Base-by-base conservation (phyloP, 768 basidiomycete genomes). In the Dacryopinax spathularia region DNA sequence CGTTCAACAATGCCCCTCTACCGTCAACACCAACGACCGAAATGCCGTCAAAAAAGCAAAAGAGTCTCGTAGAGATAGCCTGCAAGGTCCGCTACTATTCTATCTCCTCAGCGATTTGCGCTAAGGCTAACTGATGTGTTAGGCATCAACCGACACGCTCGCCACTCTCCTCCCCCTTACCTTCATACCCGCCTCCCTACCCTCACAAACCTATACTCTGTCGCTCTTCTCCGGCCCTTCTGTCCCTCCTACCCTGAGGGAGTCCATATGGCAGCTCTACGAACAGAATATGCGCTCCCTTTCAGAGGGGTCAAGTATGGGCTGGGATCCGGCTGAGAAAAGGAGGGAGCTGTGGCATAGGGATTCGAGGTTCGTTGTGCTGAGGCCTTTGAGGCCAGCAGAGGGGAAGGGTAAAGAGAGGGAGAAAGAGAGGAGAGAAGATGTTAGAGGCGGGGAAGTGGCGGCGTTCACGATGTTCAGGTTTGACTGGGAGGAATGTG, bases 301-400 rank as follows among this genome's bases (percentile, higher is more conserved):
- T 22, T 27, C 25, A 7, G 56, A 60, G 16, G 34, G 60, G 18
- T 34, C 33, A 3, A 61, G 34, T 20, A 60, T 86, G 70, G 85
- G 85, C 44, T 89, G 86, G 84, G 71, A 86, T 62, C 81, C 85
- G 33, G 65, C 66, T 0, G 69, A 75, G 7, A 89, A 89, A 74
- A 72, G 70, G 35, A 72, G 71, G 34, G 87, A 91, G 69, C 71
- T 89, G 34, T 89, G 88, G 68, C 69, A 85, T 69, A 44, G 69
- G 1, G 70, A 77, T 33, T 84, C 86, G 44, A 82, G 89, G 20
- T 88, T 85, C 70, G 70, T 89, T 62, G 64, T 88, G 25, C 75
- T 80, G 6, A 60, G 68, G 27, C 59, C 36, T 13, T 35, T 16
- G 39, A 60, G 79, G 27, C 65, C 75, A 33, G 7, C 20, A 33